Percentiles rank a stretch among this genome's conserved stretches.
These are phyloP conservation scores for Scedosporium apiospermum DNA, from an alignment of 2,329 filamentous ascomycete species.

Conservation along the genomic window DNA sequence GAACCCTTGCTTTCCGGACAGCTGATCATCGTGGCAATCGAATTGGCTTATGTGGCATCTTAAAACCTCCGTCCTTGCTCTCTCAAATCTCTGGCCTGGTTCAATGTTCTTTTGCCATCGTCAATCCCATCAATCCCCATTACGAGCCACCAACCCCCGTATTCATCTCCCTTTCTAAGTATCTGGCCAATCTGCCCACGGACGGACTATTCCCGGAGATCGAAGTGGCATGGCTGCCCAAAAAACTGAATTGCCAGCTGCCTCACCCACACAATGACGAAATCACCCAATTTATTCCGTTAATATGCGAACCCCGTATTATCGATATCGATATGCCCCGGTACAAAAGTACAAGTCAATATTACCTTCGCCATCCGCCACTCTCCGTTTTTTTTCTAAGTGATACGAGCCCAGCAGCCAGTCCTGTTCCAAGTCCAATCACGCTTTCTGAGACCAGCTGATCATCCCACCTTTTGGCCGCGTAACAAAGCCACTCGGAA, in stretches of 20 bases:
- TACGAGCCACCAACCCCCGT: too few relatives aligned
- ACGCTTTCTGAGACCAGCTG: background rate
- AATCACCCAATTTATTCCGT: slow-evolving; percentile 2
- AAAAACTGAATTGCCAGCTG: background rate
- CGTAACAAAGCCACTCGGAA: background rate
- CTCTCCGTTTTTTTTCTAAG: background rate
- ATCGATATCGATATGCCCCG: background rate
- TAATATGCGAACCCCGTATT: slow-evolving; percentile 1
- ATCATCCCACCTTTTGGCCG: background rate
- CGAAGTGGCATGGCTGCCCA: background rate
- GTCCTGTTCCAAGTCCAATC: background rate
- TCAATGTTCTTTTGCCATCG: background rate
- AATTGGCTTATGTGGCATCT: background rate
- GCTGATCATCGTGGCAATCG: background rate
- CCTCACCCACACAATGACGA: background rate
- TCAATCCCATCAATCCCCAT: background rate
- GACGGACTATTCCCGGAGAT: background rate
- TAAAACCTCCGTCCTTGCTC: background rate
- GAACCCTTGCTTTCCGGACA: background rate
- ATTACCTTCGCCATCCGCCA: background rate
- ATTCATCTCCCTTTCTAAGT: background rate
- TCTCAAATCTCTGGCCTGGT: background rate
- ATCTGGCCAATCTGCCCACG: background rate
- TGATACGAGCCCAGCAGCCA: background rate
- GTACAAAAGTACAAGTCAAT: background rate